Evolutionary conservation across 108 stramenopile species (phyloP).

Genomic region (Licmophora abbreviata): DNA sequence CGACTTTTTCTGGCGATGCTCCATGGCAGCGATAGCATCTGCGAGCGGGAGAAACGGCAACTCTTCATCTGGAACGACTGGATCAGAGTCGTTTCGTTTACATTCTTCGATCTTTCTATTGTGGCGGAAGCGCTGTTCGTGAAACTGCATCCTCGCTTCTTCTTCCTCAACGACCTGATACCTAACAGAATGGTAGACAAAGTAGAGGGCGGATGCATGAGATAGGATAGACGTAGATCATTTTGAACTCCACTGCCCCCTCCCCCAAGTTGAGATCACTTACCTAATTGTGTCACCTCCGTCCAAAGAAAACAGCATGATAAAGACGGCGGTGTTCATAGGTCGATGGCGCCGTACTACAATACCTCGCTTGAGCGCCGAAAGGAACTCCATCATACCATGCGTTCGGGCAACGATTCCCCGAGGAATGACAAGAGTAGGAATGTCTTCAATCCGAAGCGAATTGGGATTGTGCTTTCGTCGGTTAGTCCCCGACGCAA

Average conservation of each 20-base stretch:
- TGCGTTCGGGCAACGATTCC: slow-evolving; percentile 64
- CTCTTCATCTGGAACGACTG: slow-evolving; percentile 68
- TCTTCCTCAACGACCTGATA: too few species aligned
- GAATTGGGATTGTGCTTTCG: slow-evolving; percentile 22
- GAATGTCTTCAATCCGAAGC: slow-evolving; percentile 21
- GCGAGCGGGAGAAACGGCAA: slow-evolving; percentile 28
- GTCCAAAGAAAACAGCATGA: slow-evolving; percentile 58
- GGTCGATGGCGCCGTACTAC: slow-evolving; percentile 78
- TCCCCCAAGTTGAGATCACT: too few species aligned
- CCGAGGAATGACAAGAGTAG: slow-evolving; percentile 46
- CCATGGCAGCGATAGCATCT: slow-evolving; percentile 58
- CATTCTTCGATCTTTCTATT: slow-evolving; percentile 20
- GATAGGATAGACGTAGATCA: too few species aligned
- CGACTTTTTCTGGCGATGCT: too few species aligned
- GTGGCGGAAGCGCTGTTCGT: slow-evolving; percentile 70
- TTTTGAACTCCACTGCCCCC: too few species aligned
- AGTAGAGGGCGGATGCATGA: too few species aligned
- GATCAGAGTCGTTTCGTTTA: slow-evolving; percentile 62
- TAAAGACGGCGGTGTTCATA: slow-evolving; percentile 48
- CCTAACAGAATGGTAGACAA: too few species aligned
- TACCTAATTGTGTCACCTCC: slow-evolving; percentile 84
- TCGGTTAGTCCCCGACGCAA: too few species aligned
- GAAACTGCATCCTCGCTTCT: slow-evolving; percentile 69
- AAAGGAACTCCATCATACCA: slow-evolving; percentile 67
- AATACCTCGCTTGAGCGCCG: slow-evolving; percentile 71